Conservation (phyloP, 2,329 filamentous ascomycete genomes). For the Dactylellina parvicollis region DNA sequence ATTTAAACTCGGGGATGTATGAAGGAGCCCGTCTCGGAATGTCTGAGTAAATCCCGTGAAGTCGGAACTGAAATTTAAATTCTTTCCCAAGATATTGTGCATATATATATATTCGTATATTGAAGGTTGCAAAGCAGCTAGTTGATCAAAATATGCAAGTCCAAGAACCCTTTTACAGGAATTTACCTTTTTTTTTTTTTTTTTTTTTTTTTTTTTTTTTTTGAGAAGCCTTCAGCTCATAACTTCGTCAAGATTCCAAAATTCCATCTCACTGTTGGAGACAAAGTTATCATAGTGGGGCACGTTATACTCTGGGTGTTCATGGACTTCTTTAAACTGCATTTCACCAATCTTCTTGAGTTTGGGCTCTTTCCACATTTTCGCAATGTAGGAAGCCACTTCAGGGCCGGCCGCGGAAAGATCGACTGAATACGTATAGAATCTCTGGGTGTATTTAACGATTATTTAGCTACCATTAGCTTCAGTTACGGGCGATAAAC, state of each 20-base stretch:
- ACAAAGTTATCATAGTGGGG: slow-evolving; percentile 48
- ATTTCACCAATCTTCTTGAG: slow-evolving; percentile 41
- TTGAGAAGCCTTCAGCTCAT: slow-evolving; percentile 6
- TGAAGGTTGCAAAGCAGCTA: no score
- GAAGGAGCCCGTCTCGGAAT: no score
- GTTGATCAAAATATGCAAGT: no score
- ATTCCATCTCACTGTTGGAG: slow-evolving; percentile 35
- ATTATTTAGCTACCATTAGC: background rate
- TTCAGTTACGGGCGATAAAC: background rate
- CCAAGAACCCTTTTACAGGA: no score
- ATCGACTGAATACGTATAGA: slow-evolving; percentile 46
- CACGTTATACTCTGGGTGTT: slow-evolving; percentile 44
- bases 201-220: no score
- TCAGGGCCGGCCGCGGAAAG: slow-evolving; percentile 14
- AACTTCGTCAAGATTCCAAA: slow-evolving; percentile 31
- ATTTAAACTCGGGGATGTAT: no score
- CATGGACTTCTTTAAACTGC: slow-evolving; percentile 23
- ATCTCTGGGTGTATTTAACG: slow-evolving; percentile 12
- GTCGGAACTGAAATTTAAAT: no score
- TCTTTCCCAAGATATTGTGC: no score
- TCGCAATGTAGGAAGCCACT: slow-evolving; percentile 31
- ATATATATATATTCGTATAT: no score
- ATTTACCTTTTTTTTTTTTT: no score
- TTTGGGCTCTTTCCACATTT: slow-evolving; percentile 44
- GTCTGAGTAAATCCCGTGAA: no score